Conservation (phyloP, 1,284 basidiomycete genomes). For the Cutaneotrichosporon sp. region DNA sequence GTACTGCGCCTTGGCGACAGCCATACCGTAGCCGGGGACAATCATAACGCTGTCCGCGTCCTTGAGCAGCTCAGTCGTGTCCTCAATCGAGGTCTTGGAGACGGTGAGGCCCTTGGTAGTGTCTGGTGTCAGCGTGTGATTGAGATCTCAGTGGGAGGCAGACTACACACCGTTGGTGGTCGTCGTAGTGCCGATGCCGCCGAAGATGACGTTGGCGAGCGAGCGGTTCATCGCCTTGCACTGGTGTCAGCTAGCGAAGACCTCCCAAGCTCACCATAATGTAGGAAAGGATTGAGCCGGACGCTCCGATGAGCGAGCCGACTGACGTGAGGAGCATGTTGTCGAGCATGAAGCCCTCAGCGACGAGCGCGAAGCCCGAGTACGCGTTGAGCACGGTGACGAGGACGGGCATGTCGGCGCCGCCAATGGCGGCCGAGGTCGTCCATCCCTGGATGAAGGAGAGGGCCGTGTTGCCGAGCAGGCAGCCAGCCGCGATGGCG, state of each 20-base stretch:
- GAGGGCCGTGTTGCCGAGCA: slow-evolving; percentile 68
- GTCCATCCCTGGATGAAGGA: slow-evolving; percentile 78
- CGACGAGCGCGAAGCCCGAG: slow-evolving; percentile 88
- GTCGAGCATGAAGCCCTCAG: slow-evolving; percentile 85
- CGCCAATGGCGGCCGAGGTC: slow-evolving; percentile 80
- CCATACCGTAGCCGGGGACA: slow-evolving; percentile 84
- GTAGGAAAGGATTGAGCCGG: slow-evolving; percentile 83
- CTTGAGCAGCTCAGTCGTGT: slow-evolving; percentile 70
- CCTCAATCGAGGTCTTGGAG: slow-evolving; percentile 71
- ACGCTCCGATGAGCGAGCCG: slow-evolving; percentile 79
- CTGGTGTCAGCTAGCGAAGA: slow-evolving; percentile 53
- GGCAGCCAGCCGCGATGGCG: slow-evolving; percentile 69
- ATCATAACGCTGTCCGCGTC: slow-evolving; percentile 82
- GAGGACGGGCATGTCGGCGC: slow-evolving; percentile 86
- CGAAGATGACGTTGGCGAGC: slow-evolving; percentile 49
- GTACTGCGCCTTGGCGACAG: slow-evolving; percentile 83
- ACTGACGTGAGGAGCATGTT: slow-evolving; percentile 77
- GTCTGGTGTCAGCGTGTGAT: slow-evolving; percentile 42
- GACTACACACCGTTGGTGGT: slow-evolving; percentile 48
- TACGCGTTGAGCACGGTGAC: slow-evolving; percentile 86
- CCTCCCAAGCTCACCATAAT: slow-evolving; percentile 66
- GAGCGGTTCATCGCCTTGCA: slow-evolving; percentile 78
- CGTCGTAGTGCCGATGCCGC: slow-evolving; percentile 66
- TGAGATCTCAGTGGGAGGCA: background rate
- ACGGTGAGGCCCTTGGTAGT: slow-evolving; percentile 74